phyloP scores from a whole-genome alignment of 768 basidiomycete genomes.

The Trametes sanguinea region DNA sequence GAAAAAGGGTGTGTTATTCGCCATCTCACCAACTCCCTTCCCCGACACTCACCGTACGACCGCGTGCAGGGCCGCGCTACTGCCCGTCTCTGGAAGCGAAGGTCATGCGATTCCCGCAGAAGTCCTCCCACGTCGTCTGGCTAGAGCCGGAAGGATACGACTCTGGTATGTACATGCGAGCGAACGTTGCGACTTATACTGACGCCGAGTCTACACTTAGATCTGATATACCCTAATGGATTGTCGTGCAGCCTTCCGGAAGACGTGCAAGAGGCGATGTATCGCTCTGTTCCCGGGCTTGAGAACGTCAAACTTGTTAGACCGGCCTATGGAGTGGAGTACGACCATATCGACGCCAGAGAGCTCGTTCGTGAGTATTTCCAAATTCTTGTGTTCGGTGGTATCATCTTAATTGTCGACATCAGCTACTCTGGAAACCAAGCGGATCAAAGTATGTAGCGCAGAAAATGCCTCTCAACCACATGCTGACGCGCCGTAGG shows the following conservation, averaged over 20 bases:
- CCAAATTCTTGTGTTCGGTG: not conserved
- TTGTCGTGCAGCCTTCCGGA: constrained; percentile 86
- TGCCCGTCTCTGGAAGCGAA: constrained; percentile 92
- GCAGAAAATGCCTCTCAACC: not conserved
- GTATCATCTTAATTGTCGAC: not conserved
- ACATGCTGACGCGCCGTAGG: constrained; percentile 40
- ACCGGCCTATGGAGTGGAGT: constrained; percentile 93
- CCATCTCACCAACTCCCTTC: not conserved
- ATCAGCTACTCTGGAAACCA: constrained; percentile 81
- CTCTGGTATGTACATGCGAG: constrained; percentile 52
- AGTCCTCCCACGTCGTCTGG: constrained; percentile 76
- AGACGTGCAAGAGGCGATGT: constrained; percentile 80
- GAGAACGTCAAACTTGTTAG: constrained; percentile 81
- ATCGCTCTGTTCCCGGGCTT: constrained; percentile 82
- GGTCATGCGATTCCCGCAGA: constrained; percentile 75
- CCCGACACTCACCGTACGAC: not conserved
- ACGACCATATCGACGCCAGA: constrained; percentile 86
- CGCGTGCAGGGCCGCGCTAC: constrained; percentile 73
- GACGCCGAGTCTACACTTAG: constrained; percentile 37
- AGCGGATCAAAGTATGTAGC: constrained; percentile 64
- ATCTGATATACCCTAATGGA: constrained; percentile 88
- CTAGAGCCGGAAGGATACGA: constrained; percentile 92
- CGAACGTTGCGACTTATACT: too few relatives aligned
- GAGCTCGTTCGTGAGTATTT: constrained; percentile 66
- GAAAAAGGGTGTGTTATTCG: constrained; percentile 60